phyloP scores from a whole-genome alignment of 306 rosid genomes.

The Parietaria judaica region DNA sequence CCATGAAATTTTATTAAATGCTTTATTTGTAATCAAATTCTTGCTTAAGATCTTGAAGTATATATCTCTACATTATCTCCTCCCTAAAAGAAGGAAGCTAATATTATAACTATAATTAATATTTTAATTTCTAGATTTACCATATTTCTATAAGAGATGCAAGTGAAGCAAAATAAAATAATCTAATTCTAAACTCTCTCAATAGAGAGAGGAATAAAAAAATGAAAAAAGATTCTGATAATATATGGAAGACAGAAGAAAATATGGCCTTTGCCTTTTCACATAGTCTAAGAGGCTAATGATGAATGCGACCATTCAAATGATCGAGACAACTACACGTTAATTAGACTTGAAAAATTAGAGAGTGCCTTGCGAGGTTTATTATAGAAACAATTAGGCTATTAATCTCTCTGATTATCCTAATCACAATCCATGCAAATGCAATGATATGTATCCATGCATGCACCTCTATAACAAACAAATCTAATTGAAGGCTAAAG shows the following conservation, averaged over 20 bases:
- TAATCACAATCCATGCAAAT: too few relatives aligned
- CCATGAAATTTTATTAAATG: background rate
- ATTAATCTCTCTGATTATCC: too few relatives aligned
- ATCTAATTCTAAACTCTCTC: background rate
- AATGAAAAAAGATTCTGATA: conserved; percentile 21
- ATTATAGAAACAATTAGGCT: too few relatives aligned
- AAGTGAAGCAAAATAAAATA: background rate
- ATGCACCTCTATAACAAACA: too few relatives aligned
- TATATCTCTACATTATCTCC: background rate
- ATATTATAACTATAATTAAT: background rate
- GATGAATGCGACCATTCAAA: conserved; percentile 31
- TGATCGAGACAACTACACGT: conserved; percentile 15
- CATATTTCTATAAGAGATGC: background rate
- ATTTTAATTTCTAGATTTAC: too few relatives aligned
- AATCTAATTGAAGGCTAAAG: too few relatives aligned
- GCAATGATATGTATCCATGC: too few relatives aligned
- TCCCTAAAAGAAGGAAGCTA: conserved; percentile 4
- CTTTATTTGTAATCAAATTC: background rate
- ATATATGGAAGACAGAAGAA: background rate
- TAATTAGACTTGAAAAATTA: background rate
- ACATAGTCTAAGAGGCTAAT: conserved; percentile 28
- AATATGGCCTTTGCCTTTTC: conserved; percentile 34
- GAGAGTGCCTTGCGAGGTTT: background rate
- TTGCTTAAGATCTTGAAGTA: conserved; percentile 2
- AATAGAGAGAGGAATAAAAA: conserved; percentile 11